Conservation (phyloP, 345 rosid genomes). For the Euphorbia lathyris region DNA sequence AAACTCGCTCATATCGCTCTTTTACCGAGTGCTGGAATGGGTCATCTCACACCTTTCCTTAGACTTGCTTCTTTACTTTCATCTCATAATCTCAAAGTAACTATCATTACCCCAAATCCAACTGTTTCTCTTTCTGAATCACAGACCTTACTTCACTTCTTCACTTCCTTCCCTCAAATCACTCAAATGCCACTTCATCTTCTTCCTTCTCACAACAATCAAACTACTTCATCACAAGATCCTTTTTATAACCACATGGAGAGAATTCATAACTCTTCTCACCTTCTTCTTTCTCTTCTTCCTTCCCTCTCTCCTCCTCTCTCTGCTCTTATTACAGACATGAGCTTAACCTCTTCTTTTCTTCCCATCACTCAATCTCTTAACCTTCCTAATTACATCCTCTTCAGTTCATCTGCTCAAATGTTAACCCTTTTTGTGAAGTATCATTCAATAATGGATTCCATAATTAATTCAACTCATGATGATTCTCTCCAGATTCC, state of each 20-base stretch:
- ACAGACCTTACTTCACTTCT: slow-evolving; percentile 18
- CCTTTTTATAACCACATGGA: slow-evolving; percentile 35
- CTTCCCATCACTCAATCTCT: slow-evolving; percentile 30
- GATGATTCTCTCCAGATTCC: too few species aligned
- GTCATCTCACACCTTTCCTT: slow-evolving; percentile 43
- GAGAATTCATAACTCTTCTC: slow-evolving; percentile 25
- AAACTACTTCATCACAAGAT: slow-evolving; percentile 15
- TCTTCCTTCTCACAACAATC: slow-evolving; percentile 12
- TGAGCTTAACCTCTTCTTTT: slow-evolving; percentile 32
- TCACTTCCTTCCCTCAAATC: slow-evolving; percentile 28
- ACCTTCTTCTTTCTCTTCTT: slow-evolving; percentile 32
- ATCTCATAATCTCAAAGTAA: slow-evolving; percentile 19
- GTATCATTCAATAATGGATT: slow-evolving; percentile 16
- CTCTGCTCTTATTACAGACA: slow-evolving; percentile 34
- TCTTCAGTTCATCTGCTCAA: slow-evolving; percentile 45
- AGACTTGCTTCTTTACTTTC: slow-evolving; percentile 33
- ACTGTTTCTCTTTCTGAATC: slow-evolving; percentile 36
- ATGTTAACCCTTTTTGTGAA: slow-evolving; percentile 36
- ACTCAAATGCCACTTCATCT: slow-evolving; percentile 23
- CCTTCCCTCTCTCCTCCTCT: slow-evolving; percentile 28
- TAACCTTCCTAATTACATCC: slow-evolving; percentile 31
- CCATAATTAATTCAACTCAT: not conserved
- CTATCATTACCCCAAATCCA: slow-evolving; percentile 33
- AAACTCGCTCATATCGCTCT: slow-evolving; percentile 31
- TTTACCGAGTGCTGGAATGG: slow-evolving; percentile 44